Conservation (phyloP, 305 asterid genomes). For the Fraxinus platypoda region DNA sequence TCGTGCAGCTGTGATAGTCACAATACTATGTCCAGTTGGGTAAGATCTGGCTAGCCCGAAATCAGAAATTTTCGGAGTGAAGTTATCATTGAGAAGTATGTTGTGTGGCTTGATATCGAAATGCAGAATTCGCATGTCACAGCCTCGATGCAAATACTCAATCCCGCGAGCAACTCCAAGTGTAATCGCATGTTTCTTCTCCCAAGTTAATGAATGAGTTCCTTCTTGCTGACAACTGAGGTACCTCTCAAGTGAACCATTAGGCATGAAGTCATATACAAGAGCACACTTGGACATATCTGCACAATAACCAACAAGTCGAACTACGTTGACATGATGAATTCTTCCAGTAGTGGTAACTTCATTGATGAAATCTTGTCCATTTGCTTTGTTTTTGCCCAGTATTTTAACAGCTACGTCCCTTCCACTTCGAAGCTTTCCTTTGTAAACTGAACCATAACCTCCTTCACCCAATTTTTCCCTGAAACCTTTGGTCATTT, state of each 20-base stretch:
- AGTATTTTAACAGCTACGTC: slow-evolving; percentile 12
- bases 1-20: slow-evolving; percentile 20
- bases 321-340: slow-evolving; percentile 26
- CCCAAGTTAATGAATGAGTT: not conserved
- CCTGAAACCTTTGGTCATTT: slow-evolving; percentile 17
- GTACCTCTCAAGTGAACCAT: slow-evolving; percentile 21
- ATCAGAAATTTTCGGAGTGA: not conserved
- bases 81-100: not conserved
- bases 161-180: slow-evolving; percentile 18
- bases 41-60: slow-evolving; percentile 8
- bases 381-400: not conserved
- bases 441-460: slow-evolving; percentile 23
- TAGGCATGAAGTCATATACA: slow-evolving; percentile 27
- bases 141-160: slow-evolving; percentile 7
- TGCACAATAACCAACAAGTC: slow-evolving; percentile 20
- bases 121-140: not conserved
- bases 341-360: slow-evolving; percentile 27
- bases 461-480: slow-evolving; percentile 31
- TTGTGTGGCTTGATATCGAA: slow-evolving; percentile 12
- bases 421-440: slow-evolving; percentile 20
- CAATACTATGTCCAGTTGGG: slow-evolving; percentile 9
- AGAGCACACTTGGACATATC: slow-evolving; percentile 17
- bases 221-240: not conserved
- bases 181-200: not conserved
- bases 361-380: slow-evolving; percentile 25